phyloP scores from a whole-genome alignment of 345 rosid genomes.

The Melaleuca quinquenervia region DNA sequence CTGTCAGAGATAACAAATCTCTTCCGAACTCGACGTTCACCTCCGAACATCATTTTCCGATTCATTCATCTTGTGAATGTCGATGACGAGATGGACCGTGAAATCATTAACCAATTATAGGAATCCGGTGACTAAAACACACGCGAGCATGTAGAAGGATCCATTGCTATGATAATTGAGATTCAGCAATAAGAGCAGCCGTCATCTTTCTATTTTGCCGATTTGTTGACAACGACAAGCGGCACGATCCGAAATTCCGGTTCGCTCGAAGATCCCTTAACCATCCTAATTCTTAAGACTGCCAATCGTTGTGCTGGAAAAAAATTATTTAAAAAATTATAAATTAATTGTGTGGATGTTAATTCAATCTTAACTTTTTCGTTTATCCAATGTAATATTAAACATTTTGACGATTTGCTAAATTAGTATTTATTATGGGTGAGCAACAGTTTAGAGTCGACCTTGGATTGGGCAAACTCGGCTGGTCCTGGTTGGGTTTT shows the following conservation, averaged over 20 bases:
- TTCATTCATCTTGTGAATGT: not conserved
- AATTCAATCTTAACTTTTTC: not conserved
- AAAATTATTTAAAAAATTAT: not conserved
- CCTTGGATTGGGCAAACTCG: too few relatives aligned
- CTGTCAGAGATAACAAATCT: not conserved
- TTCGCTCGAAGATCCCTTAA: not conserved
- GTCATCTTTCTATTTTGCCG: not conserved
- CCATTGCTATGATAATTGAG: not conserved
- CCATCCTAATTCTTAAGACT: not conserved
- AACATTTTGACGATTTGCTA: not conserved
- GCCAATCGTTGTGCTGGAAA: not conserved
- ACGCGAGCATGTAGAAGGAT: not conserved
- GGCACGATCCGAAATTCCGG: not conserved
- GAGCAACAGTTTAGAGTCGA: too few relatives aligned
- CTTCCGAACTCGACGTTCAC: not conserved
- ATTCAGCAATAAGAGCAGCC: not conserved
- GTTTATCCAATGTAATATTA: fast-evolving
- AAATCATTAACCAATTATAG: not conserved
- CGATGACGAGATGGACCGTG: not conserved
- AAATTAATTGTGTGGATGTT: fast-evolving
- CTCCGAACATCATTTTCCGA: not conserved
- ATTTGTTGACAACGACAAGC: not conserved
- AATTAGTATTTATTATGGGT: too few relatives aligned
- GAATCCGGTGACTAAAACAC: not conserved
- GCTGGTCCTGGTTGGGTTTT: too few relatives aligned